Evolutionary conservation across 2,329 filamentous ascomycete genomes (phyloP).

Genomic region (Botryotinia calthae): DNA sequence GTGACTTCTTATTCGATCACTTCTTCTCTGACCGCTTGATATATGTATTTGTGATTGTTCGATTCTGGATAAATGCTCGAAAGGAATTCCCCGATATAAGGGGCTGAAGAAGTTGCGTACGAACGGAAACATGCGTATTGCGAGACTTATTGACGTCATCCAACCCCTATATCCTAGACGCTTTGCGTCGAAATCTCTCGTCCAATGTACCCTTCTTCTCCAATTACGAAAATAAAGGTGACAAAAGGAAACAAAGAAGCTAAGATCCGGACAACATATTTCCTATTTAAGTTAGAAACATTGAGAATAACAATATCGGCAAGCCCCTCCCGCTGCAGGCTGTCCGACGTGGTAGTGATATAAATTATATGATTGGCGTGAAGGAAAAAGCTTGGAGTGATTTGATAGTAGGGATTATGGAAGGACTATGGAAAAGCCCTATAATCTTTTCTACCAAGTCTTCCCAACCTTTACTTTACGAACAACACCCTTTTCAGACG

Average conservation of each 20-base stretch:
- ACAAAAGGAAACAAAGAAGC: not conserved
- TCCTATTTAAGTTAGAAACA: not conserved
- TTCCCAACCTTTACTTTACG: not conserved
- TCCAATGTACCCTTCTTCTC: not conserved
- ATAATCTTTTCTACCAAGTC: constrained; percentile 1
- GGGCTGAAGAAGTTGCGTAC: no score
- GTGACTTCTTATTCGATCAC: not conserved
- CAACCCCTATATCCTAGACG: not conserved
- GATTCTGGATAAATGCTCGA: not conserved
- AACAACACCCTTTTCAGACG: not conserved
- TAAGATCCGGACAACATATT: not conserved
- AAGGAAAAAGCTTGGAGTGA: not conserved
- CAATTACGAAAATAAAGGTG: not conserved
- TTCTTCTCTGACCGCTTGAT: not conserved
- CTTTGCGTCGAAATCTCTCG: not conserved
- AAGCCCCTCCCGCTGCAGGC: constrained; percentile 17
- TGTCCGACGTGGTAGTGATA: constrained; percentile 1
- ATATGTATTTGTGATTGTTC: not conserved
- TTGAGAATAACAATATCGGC: not conserved
- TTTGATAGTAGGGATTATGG: constrained; percentile 2
- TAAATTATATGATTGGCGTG: constrained; percentile 8
- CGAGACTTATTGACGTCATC: not conserved
- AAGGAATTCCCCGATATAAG: not conserved
- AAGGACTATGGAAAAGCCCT: constrained; percentile 2
- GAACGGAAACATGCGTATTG: not conserved